Conservation (phyloP, 2,329 filamentous ascomycete species). For the Fusarium subglutinans region DNA sequence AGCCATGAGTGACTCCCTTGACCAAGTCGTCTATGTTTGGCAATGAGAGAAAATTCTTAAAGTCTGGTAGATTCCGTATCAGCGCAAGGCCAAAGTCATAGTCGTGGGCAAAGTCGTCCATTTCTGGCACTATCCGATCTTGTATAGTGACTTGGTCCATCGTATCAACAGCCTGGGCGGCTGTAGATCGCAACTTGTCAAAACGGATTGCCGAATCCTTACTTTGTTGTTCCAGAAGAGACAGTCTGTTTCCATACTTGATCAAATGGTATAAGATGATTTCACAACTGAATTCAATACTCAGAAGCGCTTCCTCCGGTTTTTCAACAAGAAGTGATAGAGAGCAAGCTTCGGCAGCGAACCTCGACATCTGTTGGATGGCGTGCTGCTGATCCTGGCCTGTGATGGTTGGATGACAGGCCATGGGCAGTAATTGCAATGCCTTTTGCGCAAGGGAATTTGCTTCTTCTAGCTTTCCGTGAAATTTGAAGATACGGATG, state of each 20-base stretch:
- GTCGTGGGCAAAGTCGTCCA: not conserved
- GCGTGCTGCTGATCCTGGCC: not conserved
- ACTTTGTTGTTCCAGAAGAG: not conserved
- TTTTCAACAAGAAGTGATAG: not conserved
- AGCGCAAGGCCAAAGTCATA: not conserved
- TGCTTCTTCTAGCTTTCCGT: not conserved
- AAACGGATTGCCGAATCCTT: not conserved
- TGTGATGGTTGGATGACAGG: not conserved
- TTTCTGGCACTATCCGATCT: not conserved
- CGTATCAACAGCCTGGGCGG: not conserved
- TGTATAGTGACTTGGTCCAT: not conserved
- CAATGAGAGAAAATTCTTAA: not conserved
- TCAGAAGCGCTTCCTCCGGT: not conserved
- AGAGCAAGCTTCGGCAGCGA: not conserved
- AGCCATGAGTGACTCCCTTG: accelerated
- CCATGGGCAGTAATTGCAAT: not conserved
- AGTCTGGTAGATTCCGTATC: not conserved
- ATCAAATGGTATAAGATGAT: not conserved
- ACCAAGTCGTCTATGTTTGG: not conserved
- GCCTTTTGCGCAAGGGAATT: not conserved
- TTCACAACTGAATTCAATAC: not conserved
- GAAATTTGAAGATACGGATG: not conserved
- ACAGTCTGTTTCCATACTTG: not conserved
- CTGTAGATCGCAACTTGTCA: not conserved
- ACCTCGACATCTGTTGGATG: not conserved